Percentiles rank a stretch among this genome's conserved stretches.
Conservation (phyloP, 345 rosid species). For the Populus deltoides region DNA sequence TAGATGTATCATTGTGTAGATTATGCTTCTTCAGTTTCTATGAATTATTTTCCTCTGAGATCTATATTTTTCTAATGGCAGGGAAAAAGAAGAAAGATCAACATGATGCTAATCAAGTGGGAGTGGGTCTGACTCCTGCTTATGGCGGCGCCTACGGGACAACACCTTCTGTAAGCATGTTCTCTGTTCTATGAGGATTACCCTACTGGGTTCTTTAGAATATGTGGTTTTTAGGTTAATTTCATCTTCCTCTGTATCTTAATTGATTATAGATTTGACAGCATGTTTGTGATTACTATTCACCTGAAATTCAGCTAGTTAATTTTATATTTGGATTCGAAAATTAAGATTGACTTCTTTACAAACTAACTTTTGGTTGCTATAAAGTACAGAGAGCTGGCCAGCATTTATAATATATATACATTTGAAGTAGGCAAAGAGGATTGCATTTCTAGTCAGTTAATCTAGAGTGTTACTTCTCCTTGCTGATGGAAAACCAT, state of each 20-base stretch:
- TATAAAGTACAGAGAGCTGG: neutral
- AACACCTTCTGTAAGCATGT: conserved; percentile 75
- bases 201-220: neutral
- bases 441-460: neutral
- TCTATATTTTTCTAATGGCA: conserved; percentile 21
- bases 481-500: neutral
- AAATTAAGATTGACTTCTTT: neutral
- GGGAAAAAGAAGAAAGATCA: conserved; percentile 91
- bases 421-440: neutral
- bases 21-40: neutral
- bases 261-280: neutral
- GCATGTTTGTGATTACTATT: neutral
- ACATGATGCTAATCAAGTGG: conserved; percentile 65
- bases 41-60: neutral
- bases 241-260: neutral
- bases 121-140: conserved; percentile 52
- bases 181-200: neutral
- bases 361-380: neutral
- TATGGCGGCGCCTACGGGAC: conserved; percentile 72
- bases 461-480: neutral
- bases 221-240: neutral
- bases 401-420: neutral
- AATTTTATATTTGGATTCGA: neutral
- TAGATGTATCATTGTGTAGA: neutral
- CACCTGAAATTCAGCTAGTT: neutral